Percentiles rank a stretch among this genome's conserved stretches.
Evolutionary conservation across 2,329 filamentous ascomycete species (phyloP).

Genomic region (Paraconiothyrium sp.): DNA sequence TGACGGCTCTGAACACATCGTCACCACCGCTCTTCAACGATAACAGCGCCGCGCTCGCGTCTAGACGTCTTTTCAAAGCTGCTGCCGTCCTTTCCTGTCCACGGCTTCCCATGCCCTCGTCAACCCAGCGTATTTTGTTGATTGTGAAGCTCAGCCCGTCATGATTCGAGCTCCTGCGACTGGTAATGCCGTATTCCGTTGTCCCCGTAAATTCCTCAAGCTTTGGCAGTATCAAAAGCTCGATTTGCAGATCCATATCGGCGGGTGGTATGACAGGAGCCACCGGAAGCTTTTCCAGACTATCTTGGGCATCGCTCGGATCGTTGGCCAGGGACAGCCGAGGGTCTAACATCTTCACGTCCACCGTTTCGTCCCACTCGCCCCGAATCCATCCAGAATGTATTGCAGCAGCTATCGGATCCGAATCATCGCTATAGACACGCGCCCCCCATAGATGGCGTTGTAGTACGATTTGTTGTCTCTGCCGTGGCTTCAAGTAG

Average conservation of each 20-base stretch:
- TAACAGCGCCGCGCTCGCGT: slow-evolving; percentile 47
- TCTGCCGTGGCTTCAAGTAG: slow-evolving; percentile 73
- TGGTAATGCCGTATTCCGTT: slow-evolving; percentile 82
- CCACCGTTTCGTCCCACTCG: slow-evolving; percentile 83
- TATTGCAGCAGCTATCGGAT: slow-evolving; percentile 90
- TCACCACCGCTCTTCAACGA: slow-evolving; percentile 43
- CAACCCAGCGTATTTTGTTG: slow-evolving; percentile 82
- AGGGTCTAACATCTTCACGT: slow-evolving; percentile 71
- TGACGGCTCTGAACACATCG: slow-evolving; percentile 28
- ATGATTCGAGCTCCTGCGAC: slow-evolving; percentile 81
- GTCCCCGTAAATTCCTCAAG: slow-evolving; percentile 79
- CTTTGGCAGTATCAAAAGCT: slow-evolving; percentile 81
- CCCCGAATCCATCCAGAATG: slow-evolving; percentile 93
- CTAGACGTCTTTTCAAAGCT: slow-evolving; percentile 48
- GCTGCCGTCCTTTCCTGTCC: slow-evolving; percentile 50
- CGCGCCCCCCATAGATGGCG: slow-evolving; percentile 92
- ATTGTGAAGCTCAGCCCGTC: slow-evolving; percentile 93
- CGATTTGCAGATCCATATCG: slow-evolving; percentile 86
- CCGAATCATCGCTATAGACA: slow-evolving; percentile 95
- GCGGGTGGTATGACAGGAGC: slow-evolving; percentile 70
- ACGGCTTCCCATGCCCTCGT: slow-evolving; percentile 67
- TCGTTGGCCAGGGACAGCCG: slow-evolving; percentile 58
- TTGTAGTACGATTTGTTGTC: slow-evolving; percentile 84
- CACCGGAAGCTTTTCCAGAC: slow-evolving; percentile 52
- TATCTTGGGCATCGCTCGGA: slow-evolving; percentile 55